phyloP scores from a whole-genome alignment of 2,329 filamentous ascomycete genomes.

The Fusarium sambucinum region DNA sequence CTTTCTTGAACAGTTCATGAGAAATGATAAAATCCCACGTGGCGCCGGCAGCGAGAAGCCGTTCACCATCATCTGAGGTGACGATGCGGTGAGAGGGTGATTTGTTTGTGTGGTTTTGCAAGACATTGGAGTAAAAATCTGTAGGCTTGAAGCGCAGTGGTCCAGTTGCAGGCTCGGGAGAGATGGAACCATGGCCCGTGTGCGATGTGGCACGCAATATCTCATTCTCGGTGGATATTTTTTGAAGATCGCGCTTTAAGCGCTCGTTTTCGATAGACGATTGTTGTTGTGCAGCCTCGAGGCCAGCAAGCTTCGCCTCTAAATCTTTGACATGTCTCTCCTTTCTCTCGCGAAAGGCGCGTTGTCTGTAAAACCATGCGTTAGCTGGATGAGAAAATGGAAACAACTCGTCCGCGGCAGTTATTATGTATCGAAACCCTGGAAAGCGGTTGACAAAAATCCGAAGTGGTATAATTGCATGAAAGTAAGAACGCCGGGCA shows the following conservation, averaged over 20 bases:
- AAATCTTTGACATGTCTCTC: conserved; percentile 94
- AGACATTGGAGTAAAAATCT: conserved; percentile 75
- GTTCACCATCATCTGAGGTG: conserved; percentile 73
- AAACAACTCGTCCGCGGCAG: background rate
- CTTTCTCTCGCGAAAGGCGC: conserved; percentile 95
- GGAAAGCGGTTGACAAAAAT: background rate
- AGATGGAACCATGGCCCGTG: conserved; percentile 55
- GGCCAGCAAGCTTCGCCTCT: conserved; percentile 82
- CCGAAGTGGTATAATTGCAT: background rate
- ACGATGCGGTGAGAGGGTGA: conserved; percentile 76
- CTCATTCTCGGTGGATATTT: conserved; percentile 90
- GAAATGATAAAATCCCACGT: conserved; percentile 91
- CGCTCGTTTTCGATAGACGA: conserved; percentile 87
- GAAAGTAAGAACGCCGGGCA: background rate
- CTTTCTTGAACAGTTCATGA: conserved; percentile 80
- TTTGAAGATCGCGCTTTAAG: conserved; percentile 84
- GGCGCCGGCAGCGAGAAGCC: conserved; percentile 78
- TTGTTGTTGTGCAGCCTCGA: conserved; percentile 79
- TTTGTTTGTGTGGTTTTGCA: conserved; percentile 72
- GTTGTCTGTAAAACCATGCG: conserved; percentile 71
- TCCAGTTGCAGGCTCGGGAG: conserved; percentile 68
- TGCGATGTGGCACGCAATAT: conserved; percentile 84
- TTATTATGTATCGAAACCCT: background rate
- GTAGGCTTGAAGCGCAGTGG: conserved; percentile 79
- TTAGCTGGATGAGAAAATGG: conserved; percentile 28